These are phyloP conservation scores for Neofusicoccum sp. DNA, from an alignment of 2,329 filamentous ascomycete genomes.

Conservation along the genomic window DNA sequence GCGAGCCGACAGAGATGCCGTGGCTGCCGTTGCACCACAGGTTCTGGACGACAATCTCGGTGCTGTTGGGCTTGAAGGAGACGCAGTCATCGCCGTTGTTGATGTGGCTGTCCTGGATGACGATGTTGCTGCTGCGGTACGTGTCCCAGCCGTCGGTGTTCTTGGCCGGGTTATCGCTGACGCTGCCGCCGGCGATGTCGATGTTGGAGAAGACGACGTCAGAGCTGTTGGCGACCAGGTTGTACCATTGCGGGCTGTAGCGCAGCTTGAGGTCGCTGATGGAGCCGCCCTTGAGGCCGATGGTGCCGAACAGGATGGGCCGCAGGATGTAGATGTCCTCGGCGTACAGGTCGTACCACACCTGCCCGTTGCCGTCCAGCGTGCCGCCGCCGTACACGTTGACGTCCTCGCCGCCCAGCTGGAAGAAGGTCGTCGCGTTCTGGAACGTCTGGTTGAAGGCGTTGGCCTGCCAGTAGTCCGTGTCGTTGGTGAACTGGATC, in stretches of 20 bases:
- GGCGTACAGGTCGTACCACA: constrained; percentile 66
- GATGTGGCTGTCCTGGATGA: constrained; percentile 68
- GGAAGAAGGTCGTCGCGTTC: constrained; percentile 68
- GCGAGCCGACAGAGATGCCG: constrained; percentile 71
- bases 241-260: constrained; percentile 66
- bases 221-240: constrained; percentile 66
- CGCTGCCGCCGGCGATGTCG: constrained; percentile 59
- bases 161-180: constrained; percentile 58
- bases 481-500: constrained; percentile 67
- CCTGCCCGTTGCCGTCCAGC: constrained; percentile 66
- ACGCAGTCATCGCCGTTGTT: constrained; percentile 72
- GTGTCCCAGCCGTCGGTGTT: constrained; percentile 64
- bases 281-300: constrained; percentile 59
- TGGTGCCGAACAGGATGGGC: constrained; percentile 60
- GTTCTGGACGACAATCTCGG: constrained; percentile 68
- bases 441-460: constrained; percentile 67
- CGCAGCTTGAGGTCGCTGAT: constrained; percentile 63
- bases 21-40: constrained; percentile 70
- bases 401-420: constrained; percentile 66
- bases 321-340: constrained; percentile 59
- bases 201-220: constrained; percentile 67
- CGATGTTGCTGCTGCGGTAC: constrained; percentile 62
- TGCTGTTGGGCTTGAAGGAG: constrained; percentile 74
- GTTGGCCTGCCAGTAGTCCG: constrained; percentile 68
- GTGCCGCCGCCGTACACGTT: constrained; percentile 69